phyloP scores from a whole-genome alignment of 2,329 filamentous ascomycete species.

The Stemphylium lycopersici region DNA sequence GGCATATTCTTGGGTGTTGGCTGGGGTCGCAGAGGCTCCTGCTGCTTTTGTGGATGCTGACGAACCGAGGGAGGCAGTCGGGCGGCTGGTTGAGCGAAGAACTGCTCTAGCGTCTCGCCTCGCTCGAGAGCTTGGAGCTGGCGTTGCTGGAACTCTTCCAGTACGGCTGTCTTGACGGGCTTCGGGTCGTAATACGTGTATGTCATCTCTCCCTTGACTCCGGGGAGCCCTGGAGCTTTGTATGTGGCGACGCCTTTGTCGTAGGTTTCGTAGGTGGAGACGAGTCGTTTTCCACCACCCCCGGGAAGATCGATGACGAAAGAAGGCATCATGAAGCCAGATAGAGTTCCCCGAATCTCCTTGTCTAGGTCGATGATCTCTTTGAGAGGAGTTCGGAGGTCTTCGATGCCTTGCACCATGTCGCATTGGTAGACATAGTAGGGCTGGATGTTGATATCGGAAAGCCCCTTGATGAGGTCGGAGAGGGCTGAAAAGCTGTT shows the following conservation, averaged over 20 bases:
- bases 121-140: slow-evolving; percentile 16
- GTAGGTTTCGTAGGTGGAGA: slow-evolving; percentile 60
- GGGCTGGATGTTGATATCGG: slow-evolving; percentile 64
- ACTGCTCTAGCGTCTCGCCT: slow-evolving; percentile 16
- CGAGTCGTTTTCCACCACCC: slow-evolving; percentile 68
- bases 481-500: slow-evolving; percentile 62
- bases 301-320: slow-evolving; percentile 69
- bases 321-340: slow-evolving; percentile 67
- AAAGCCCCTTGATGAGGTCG: slow-evolving; percentile 59
- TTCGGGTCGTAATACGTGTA: slow-evolving; percentile 66
- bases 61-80: not conserved
- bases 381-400: slow-evolving; percentile 66
- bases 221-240: slow-evolving; percentile 61
- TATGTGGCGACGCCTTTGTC: slow-evolving; percentile 63
- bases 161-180: slow-evolving; percentile 9
- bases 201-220: slow-evolving; percentile 43
- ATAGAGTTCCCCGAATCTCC: slow-evolving; percentile 64
- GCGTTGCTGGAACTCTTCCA: slow-evolving; percentile 13
- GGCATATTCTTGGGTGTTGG: not conserved
- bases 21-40: not conserved
- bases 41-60: not conserved
- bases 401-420: slow-evolving; percentile 66
- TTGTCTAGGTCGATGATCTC: slow-evolving; percentile 65
- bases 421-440: slow-evolving; percentile 72
- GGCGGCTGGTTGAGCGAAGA: slow-evolving; percentile 8